Conservation (phyloP, 768 basidiomycete species). For the Pulveroboletus sp. region DNA sequence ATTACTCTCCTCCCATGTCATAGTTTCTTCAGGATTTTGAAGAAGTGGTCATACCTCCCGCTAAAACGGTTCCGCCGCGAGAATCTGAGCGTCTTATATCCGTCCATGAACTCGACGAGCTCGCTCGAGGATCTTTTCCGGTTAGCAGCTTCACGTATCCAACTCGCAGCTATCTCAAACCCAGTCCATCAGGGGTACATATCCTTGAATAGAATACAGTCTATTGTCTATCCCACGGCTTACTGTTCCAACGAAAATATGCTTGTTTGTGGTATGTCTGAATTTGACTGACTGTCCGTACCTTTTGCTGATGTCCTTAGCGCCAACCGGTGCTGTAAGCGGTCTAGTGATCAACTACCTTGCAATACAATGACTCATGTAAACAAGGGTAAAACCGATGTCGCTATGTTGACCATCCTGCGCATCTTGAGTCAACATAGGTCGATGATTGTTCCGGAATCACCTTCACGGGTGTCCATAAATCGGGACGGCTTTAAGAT, state of each 20-base stretch:
- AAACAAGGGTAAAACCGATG: slow-evolving; percentile 93
- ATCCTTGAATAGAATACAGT: slow-evolving; percentile 89
- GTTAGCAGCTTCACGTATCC: slow-evolving; percentile 38
- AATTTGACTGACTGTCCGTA: neutral
- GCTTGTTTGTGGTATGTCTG: slow-evolving; percentile 49
- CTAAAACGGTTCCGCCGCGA: slow-evolving; percentile 70
- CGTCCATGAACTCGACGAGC: slow-evolving; percentile 67
- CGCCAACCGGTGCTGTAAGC: slow-evolving; percentile 95
- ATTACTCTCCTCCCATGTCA: slow-evolving; percentile 4
- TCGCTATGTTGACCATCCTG: slow-evolving; percentile 90
- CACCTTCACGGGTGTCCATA: slow-evolving; percentile 46
- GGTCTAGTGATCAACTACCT: neutral
- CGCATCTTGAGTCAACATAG: slow-evolving; percentile 79
- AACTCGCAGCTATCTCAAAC: neutral
- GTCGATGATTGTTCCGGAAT: slow-evolving; percentile 24
- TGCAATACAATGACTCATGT: slow-evolving; percentile 3
- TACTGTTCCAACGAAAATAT: slow-evolving; percentile 96
- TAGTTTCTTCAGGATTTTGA: slow-evolving; percentile 63
- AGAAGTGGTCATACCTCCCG: slow-evolving; percentile 87
- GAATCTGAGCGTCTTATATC: slow-evolving; percentile 64
- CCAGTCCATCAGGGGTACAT: slow-evolving; percentile 62
- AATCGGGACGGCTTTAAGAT: slow-evolving; percentile 81
- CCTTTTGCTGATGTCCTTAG: slow-evolving; percentile 35
- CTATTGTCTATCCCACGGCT: slow-evolving; percentile 89
- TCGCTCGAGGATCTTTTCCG: slow-evolving; percentile 80